phyloP scores from a whole-genome alignment of 169 alveolate species.

The Plasmodium vinckei region DNA sequence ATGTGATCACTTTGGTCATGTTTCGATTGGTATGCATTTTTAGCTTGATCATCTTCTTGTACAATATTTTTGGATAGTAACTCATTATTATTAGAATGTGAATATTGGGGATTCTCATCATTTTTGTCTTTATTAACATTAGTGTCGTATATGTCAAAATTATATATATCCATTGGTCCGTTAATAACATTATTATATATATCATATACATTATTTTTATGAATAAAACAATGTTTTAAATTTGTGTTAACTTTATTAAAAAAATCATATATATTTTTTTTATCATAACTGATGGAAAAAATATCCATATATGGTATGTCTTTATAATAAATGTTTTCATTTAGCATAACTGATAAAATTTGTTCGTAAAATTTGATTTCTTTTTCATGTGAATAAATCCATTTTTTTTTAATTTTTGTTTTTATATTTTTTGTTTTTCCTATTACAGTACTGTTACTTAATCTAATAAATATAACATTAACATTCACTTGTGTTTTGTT shows the following conservation, averaged over 20 bases:
- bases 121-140: not conserved
- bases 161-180: constrained; percentile 49
- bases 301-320: constrained; percentile 82
- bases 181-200: constrained; percentile 48
- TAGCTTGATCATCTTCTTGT: not conserved
- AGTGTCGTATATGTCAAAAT: constrained; percentile 58
- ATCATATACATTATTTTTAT: constrained; percentile 69
- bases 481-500: constrained; percentile 58
- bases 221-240: constrained; percentile 73
- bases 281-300: constrained; percentile 45
- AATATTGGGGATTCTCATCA: not conserved
- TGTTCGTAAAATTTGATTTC: constrained; percentile 84
- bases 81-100: not conserved
- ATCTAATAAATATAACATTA: constrained; percentile 82
- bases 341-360: constrained; percentile 80
- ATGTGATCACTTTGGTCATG: constrained; percentile 19
- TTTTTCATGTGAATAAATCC: constrained; percentile 85
- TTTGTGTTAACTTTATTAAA: constrained; percentile 56
- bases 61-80: not conserved
- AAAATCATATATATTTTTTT: constrained; percentile 43
- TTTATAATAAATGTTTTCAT: constrained; percentile 79
- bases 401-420: constrained; percentile 76
- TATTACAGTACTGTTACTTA: constrained; percentile 83
- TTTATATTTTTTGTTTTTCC: constrained; percentile 81
- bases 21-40: not conserved